phyloP scores from a whole-genome alignment of 2,329 filamentous ascomycete genomes.

The Orbilia brochopaga region DNA sequence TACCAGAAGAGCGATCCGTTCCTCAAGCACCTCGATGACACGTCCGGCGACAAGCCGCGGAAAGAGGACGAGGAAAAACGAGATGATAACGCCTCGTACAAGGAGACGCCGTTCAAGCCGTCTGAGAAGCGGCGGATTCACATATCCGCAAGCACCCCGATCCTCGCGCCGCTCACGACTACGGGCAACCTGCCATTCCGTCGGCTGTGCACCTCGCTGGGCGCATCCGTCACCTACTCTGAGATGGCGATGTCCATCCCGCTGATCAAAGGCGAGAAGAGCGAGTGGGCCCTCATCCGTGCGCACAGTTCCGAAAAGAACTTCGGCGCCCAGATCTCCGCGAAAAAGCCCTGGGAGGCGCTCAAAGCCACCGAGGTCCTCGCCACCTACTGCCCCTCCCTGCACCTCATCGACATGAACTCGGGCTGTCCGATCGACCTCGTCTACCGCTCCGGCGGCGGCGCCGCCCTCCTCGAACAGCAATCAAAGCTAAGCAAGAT shows the following conservation, averaged over 20 bases:
- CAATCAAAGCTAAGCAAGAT: constrained; percentile 91
- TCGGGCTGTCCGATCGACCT: constrained; percentile 97
- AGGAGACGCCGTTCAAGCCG: constrained; percentile 84
- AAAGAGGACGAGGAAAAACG: constrained; percentile 60
- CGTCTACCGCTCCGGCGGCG: constrained; percentile 84
- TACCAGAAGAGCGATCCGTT: constrained; percentile 78
- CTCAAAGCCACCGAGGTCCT: constrained; percentile 86
- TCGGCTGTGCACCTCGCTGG: constrained; percentile 83
- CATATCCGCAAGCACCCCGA: constrained; percentile 90
- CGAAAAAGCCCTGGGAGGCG: constrained; percentile 88
- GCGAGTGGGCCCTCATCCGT: constrained; percentile 94
- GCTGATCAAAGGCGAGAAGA: constrained; percentile 83
- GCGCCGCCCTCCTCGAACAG: constrained; percentile 88
- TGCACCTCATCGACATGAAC: constrained; percentile 92
- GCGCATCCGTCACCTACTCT: constrained; percentile 92
- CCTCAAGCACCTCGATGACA: constrained; percentile 76
- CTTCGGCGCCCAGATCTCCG: constrained; percentile 91
- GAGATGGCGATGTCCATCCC: constrained; percentile 97
- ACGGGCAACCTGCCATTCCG: constrained; percentile 96
- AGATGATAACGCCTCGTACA: constrained; percentile 78
- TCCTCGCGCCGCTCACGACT: constrained; percentile 92
- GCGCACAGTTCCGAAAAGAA: constrained; percentile 85
- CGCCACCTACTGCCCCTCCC: constrained; percentile 75
- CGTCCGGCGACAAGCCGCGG: constrained; percentile 63
- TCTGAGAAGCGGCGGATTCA: constrained; percentile 95